Percentiles rank a stretch among this genome's conserved stretches.
These are phyloP conservation scores for barley (Hordeum vulgare) DNA, from an alignment of 176 grass and related monocot species.

Conservation along the genomic window DNA sequence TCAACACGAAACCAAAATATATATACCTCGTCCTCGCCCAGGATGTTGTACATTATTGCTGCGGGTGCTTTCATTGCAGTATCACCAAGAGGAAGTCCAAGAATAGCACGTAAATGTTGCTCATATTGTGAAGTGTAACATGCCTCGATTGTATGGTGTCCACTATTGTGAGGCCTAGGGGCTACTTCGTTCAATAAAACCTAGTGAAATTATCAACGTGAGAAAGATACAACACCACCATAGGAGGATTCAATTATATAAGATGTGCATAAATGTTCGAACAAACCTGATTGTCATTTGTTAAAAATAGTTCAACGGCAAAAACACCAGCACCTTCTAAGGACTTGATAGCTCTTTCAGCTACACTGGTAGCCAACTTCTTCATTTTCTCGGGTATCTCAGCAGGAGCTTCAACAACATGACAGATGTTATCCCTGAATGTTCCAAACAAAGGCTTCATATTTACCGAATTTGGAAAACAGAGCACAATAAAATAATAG, in stretches of 20 bases:
- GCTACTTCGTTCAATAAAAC: conserved; percentile 93
- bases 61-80: conserved; percentile 80
- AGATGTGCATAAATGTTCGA: neutral
- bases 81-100: conserved; percentile 88
- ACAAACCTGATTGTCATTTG: conserved; percentile 76
- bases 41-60: conserved; percentile 95
- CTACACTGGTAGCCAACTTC: conserved; percentile 56
- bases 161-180: conserved; percentile 94
- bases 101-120: conserved; percentile 90
- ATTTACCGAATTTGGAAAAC: neutral
- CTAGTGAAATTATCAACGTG: conserved; percentile 25
- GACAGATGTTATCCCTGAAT: conserved; percentile 85
- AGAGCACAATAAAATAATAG: neutral
- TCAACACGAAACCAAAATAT: neutral
- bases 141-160: conserved; percentile 91
- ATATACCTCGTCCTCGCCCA: conserved; percentile 79
- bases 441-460: conserved; percentile 18
- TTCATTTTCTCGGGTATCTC: conserved; percentile 62
- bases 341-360: conserved; percentile 64
- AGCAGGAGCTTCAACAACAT: conserved; percentile 87
- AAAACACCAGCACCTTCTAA: conserved; percentile 90
- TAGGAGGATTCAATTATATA: neutral
- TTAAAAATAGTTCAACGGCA: conserved; percentile 94
- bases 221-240: conserved; percentile 2
- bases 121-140: conserved; percentile 97